Evolutionary conservation across 75 land plant species (phyloP), one percentile per base, ranked within the genome.

Genomic region (Larix kaempferi): DNA sequence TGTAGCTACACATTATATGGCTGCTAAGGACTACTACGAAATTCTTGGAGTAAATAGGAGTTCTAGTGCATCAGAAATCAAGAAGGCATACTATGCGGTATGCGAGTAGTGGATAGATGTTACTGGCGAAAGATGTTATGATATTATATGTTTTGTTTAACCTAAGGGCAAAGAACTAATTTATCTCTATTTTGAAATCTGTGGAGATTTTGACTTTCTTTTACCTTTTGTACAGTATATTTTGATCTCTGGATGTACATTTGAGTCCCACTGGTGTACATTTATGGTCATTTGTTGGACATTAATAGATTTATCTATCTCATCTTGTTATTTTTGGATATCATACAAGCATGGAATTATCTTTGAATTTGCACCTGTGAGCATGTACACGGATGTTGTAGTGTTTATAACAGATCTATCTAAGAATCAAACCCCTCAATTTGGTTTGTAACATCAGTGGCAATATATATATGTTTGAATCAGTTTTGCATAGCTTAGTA

Each of bases 41-140:
- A 80, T 90, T 26, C 99, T 96, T 86, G 99, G 99, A 64, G 91
- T 96, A 63, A 82, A 74, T 79, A 87, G 82, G 74, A 82, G 80
- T 77, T 94, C 99, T 23, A 85, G 78, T 52, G 81, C 85, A 23
- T 82, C 93, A 33, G 99, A 92, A 26, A 91, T 96, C 72, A 96
- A 96, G 93, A 96, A 94, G 85, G 92, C 99, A 33, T 96, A 94
- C 62, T 94, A 90, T 83, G 93, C 77, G 84, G 96, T 94, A 84
- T 5, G 86, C 77, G 8, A 65, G 33, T 25, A 21, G 41, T 49
- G 12, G 54, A 49, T 49, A 2, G 54, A 11, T 11, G 10, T 49
- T 49, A 49, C 12, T 10, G 54, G 12, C 54, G 10, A 49, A 49
- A 49, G 54, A 49, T 49, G 11, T 49, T 10, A 10, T 8, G 12